Percentiles rank a stretch among this genome's conserved stretches.
These are phyloP conservation scores for Cyclocybe aegerita DNA, from an alignment of 768 basidiomycete species.

Conservation along the genomic window DNA sequence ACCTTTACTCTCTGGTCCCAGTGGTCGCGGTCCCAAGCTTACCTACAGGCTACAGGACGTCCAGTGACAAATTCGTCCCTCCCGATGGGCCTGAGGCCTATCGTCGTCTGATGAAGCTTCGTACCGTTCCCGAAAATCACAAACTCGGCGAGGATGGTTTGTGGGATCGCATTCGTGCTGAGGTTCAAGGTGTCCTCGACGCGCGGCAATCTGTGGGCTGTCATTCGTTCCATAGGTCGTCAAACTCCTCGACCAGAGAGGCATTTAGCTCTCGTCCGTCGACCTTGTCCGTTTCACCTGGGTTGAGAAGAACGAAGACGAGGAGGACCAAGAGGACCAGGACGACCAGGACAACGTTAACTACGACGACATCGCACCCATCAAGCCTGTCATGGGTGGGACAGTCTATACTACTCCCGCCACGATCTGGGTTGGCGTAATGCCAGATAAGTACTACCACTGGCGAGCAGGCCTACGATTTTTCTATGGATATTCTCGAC, in stretches of 20 bases:
- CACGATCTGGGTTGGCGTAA: constrained; percentile 40
- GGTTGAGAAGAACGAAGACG: constrained; percentile 7
- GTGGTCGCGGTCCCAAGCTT: constrained; percentile 29
- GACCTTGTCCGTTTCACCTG: constrained; percentile 31
- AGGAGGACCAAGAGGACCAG: constrained; percentile 15
- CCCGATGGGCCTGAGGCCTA: constrained; percentile 29
- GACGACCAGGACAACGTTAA: constrained; percentile 7
- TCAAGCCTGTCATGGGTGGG: constrained; percentile 23
- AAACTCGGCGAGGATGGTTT: constrained; percentile 27
- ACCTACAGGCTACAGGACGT: constrained; percentile 35
- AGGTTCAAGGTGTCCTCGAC: constrained; percentile 32
- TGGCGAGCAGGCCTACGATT: constrained; percentile 25
- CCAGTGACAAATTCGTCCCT: constrained; percentile 25
- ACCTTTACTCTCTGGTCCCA: constrained; percentile 27
- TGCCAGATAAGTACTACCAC: constrained; percentile 28
- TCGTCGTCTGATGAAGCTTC: constrained; percentile 27
- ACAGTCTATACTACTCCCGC: constrained; percentile 23
- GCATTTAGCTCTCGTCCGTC: constrained; percentile 24
- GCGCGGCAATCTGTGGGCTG: constrained; percentile 25
- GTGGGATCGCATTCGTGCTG: constrained; percentile 29
- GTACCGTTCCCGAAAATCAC: constrained; percentile 24
- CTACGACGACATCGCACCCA: constrained; percentile 20
- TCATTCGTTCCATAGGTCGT: constrained; percentile 32
- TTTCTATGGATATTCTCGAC: constrained; percentile 27
- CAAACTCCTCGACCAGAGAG: constrained; percentile 17